A percentile compares a stretch with the other conserved stretches of the same genome.
Conservation (phyloP, 2,329 filamentous ascomycete genomes). For the Plenodomus tracheiphilus region DNA sequence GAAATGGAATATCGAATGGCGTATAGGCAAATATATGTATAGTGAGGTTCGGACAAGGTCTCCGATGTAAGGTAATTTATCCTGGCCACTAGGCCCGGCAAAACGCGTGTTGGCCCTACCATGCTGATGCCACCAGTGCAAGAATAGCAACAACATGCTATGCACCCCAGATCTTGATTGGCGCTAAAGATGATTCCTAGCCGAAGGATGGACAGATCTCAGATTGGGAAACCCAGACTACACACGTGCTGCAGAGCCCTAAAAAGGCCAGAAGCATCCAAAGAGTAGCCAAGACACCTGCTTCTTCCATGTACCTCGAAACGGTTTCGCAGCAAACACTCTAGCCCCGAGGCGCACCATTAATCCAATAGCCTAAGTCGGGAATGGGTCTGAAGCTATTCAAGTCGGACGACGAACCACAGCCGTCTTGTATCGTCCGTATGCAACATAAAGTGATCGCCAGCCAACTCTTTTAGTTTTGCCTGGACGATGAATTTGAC, state of each 20-base stretch:
- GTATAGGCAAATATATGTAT: constrained; percentile 31
- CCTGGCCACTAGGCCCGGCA: constrained; percentile 25
- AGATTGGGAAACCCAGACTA: neutral
- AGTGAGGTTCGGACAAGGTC: constrained; percentile 26
- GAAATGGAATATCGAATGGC: constrained; percentile 18
- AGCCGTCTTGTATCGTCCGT: constrained; percentile 20
- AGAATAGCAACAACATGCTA: constrained; percentile 24
- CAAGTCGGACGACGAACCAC: constrained; percentile 24
- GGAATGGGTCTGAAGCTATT: constrained; percentile 19
- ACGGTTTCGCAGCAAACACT: neutral
- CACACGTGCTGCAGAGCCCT: neutral
- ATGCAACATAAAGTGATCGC: constrained; percentile 13
- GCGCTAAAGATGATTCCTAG: neutral
- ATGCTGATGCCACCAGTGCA: constrained; percentile 25
- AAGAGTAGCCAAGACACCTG: neutral
- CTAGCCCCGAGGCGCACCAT: no score
- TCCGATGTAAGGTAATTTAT: constrained; percentile 20
- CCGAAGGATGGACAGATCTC: neutral
- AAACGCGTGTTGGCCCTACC: constrained; percentile 27
- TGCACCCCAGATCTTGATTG: constrained; percentile 13
- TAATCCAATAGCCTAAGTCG: no score
- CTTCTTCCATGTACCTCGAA: neutral
- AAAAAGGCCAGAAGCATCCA: constrained; percentile 1
- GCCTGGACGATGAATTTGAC: constrained; percentile 26
- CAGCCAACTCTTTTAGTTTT: constrained; percentile 11